phyloP scores from a whole-genome alignment of 2,329 filamentous ascomycete genomes.

The Cercospora beticola region DNA sequence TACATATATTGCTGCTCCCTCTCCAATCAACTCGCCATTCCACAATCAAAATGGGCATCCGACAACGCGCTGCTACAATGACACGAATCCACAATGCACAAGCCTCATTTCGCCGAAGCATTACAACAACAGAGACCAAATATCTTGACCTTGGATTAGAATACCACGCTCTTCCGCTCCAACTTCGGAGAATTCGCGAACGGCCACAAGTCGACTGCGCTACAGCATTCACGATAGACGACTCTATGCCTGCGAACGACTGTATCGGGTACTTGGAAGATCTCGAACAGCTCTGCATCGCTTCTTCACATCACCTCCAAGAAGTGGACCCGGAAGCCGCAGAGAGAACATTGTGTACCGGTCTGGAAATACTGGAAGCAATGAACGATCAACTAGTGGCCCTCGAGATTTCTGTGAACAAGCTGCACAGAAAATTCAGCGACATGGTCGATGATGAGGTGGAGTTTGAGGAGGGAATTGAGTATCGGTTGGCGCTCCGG shows the following conservation, averaged over 20 bases:
- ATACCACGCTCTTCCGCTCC: constrained; percentile 16
- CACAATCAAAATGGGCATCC: background rate
- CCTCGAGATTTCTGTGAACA: constrained; percentile 12
- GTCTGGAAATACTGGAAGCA: constrained; percentile 9
- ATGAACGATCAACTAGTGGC: constrained; percentile 15
- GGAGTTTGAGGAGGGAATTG: background rate
- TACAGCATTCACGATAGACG: background rate
- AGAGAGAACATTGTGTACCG: constrained; percentile 5
- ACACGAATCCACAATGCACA: background rate
- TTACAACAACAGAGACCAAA: constrained; percentile 8
- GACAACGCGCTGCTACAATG: background rate
- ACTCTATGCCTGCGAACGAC: background rate
- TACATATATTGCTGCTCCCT: background rate
- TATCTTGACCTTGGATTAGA: constrained; percentile 18
- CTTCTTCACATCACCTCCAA: background rate
- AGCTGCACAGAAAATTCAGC: constrained; percentile 9
- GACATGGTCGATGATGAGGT: constrained; percentile 11
- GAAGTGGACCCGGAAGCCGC: constrained; percentile 1
- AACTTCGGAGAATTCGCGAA: background rate
- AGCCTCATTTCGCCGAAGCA: background rate
- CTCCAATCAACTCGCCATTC: background rate
- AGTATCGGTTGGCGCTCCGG: constrained; percentile 13
- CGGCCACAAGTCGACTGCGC: constrained; percentile 3
- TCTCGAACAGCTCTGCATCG: constrained; percentile 3
- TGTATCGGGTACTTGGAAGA: constrained; percentile 13